Evolutionary conservation across 139 green algal genomes (phyloP), one percentile per base, ranked within the genome.

Genomic region (Penium margaritaceum): DNA sequence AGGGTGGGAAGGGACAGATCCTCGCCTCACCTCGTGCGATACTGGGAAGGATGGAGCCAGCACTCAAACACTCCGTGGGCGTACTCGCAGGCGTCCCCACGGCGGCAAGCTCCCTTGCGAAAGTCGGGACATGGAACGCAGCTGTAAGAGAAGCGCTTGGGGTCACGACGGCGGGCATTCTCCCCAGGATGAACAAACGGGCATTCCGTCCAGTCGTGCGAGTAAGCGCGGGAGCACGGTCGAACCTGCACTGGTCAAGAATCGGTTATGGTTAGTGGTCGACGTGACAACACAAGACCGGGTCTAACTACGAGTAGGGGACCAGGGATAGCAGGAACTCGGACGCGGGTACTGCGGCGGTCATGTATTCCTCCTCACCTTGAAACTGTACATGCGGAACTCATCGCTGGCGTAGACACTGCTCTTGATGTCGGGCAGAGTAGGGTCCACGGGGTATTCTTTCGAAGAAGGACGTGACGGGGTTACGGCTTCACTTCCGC

Each of bases 1-100:
- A 7, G 12, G 44, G 44, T 55, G 44, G 5, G 44, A 55, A 33
- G 30, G 19, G 12, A 60, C 2, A 19, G 17, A 27, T n/a, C n/a
- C n/a, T n/a, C n/a, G n/a, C 19, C 29, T 7, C 15, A 21, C 12
- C 95, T 90, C 65, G 84, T 83, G 9, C 77, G 74, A 82, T 97
- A 98, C 29, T 92, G 84, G 1, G 79, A 85, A 17, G 93, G 93
- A 75, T 98, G 93, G 71, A 97, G 83, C 93, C 91, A 97, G 83
- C 90, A 96, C 84, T 98, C 93, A 57, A 98, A 98, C 0, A 98
- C 90, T 62, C 92, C 92, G 67, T 98, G 93, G 0, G 92, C 88
- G 76, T 90, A 96, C 0, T 90, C 88, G 81, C 93, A 98, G 0
- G 85, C 83, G 51, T 97, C 93, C 6, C 88, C 87, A 1, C 89